A percentile compares a stretch with the other conserved stretches of the same genome.
phyloP scores from a whole-genome alignment of 495 filamentous ascomycete species.

The Aspergillus diversus region DNA sequence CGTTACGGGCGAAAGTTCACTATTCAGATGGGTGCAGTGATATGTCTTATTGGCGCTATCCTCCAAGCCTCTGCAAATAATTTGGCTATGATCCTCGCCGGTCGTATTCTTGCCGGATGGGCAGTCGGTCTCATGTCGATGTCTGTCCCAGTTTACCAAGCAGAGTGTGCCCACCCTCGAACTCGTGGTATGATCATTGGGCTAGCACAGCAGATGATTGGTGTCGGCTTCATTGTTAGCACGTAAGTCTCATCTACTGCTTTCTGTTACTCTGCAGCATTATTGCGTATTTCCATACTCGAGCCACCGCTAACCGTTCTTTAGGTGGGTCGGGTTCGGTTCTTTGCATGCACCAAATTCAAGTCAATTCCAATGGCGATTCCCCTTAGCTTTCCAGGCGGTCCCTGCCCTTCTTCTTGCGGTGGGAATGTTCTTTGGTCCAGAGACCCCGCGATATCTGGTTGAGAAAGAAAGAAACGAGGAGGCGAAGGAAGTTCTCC shows the following conservation, averaged over 20 bases:
- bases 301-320: neutral
- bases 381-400: conserved; percentile 58
- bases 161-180: conserved; percentile 55
- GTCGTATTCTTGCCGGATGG: conserved; percentile 64
- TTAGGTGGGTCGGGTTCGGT: conserved; percentile 61
- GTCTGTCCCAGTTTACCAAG: conserved; percentile 62
- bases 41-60: conserved; percentile 58
- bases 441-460: conserved; percentile 60
- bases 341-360: conserved; percentile 45
- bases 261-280: neutral
- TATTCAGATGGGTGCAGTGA: conserved; percentile 58
- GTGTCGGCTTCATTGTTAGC: conserved; percentile 57
- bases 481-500: conserved; percentile 52
- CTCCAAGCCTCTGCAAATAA: conserved; percentile 57
- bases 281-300: neutral
- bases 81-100: conserved; percentile 61
- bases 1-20: conserved; percentile 56
- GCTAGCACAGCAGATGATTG: conserved; percentile 63
- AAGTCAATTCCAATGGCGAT: conserved; percentile 56
- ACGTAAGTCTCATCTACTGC: conserved; percentile 30
- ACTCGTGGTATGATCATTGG: conserved; percentile 61
- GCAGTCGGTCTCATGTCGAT: conserved; percentile 63
- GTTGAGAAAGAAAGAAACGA: conserved; percentile 49
- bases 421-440: conserved; percentile 54
- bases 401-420: conserved; percentile 49